Evolutionary conservation across 257 asterid genomes (phyloP), one percentile per base, ranked within the genome.

Genomic region (Sherardia arvensis): DNA sequence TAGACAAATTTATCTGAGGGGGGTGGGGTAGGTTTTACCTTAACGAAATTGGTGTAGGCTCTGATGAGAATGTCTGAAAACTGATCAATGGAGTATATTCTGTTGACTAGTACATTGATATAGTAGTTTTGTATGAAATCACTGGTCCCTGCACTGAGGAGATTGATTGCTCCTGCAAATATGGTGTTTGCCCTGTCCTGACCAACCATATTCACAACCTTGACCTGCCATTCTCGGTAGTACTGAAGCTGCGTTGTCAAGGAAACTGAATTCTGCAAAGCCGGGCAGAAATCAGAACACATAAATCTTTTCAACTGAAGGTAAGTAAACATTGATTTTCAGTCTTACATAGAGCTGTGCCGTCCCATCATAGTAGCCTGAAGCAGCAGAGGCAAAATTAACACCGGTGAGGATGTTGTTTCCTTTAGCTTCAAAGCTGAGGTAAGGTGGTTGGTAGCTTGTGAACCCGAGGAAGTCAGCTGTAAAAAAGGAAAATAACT

Each of bases 381-480:
- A 88, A 67, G 96, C 91, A 56, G 96, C 95, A 3, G 98, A 91
- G 7, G 95, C 96, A 40, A 91, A 88, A 79, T 91, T 91, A 69
- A 66, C 88, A 11, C 96, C 96, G 4, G 70, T 72, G 29, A 85
- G 83, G 38, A 84, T 81, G 51, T 64, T 77, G 33, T 43, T 66
- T 65, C 95, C 91, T 47, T 22, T 59, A 28, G 90, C 94, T 23
- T 83, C 92, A 65, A 66, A 71, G 75, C 94, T 79, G 20, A 88
- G 85, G 77, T 83, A 91, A 32, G 96, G 84, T 0, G 96, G 98
- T 4, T 94, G 95, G 66, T 88, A 88, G 15, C 87, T 76, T 57
- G 67, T 73, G 78, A 91, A 91, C 32, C 96, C 98, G 14, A 88
- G 83, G 70, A 74, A 81, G 58, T 91, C 96, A 58, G 96, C 98